Percentiles rank a stretch among this genome's conserved stretches.
Evolutionary conservation across 352 stramenopile genomes (phyloP).

Genomic region (Salisapilia sapeloensis): DNA sequence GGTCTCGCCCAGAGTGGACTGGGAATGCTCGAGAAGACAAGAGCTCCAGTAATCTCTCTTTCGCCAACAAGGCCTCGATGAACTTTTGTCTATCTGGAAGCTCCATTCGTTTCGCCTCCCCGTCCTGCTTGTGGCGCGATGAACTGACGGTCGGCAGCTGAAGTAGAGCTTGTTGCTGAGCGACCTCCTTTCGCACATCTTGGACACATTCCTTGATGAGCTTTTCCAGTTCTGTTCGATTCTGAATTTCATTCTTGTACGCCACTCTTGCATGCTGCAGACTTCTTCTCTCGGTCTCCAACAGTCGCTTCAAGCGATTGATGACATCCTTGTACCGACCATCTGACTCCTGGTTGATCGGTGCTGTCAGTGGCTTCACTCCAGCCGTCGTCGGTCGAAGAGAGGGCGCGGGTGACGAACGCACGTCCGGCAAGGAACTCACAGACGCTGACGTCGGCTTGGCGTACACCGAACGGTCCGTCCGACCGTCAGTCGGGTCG

Average conservation of each 20-base stretch:
- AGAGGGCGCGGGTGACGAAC: constrained; percentile 3
- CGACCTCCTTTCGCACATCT: constrained; percentile 56
- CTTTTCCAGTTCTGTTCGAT: constrained; percentile 64
- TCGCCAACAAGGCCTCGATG: constrained; percentile 64
- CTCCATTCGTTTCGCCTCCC: constrained; percentile 10
- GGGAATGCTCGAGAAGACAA: constrained; percentile 65
- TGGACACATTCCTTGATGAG: constrained; percentile 68
- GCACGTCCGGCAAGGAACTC: constrained; percentile 18
- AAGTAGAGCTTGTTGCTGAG: too few relatives aligned
- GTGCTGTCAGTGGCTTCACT: neutral
- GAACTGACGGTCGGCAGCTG: constrained; percentile 6
- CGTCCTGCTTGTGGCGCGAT: constrained; percentile 1
- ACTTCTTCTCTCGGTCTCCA: constrained; percentile 76
- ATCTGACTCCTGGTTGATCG: constrained; percentile 19
- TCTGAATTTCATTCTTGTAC: constrained; percentile 59
- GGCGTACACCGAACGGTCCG: constrained; percentile 1
- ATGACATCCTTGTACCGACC: constrained; percentile 88
- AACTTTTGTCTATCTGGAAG: constrained; percentile 37
- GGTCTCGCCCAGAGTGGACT: constrained; percentile 20
- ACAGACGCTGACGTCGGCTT: constrained; percentile 9
- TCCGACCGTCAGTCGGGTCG: constrained; percentile 5
- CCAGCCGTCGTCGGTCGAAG: constrained; percentile 11
- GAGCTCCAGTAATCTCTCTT: constrained; percentile 65
- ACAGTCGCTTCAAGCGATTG: constrained; percentile 77
- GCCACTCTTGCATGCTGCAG: constrained; percentile 55